These are phyloP conservation scores for Umbelopsis isabellina DNA, from an alignment of 192 early-diverging fungal species.

Conservation along the genomic window DNA sequence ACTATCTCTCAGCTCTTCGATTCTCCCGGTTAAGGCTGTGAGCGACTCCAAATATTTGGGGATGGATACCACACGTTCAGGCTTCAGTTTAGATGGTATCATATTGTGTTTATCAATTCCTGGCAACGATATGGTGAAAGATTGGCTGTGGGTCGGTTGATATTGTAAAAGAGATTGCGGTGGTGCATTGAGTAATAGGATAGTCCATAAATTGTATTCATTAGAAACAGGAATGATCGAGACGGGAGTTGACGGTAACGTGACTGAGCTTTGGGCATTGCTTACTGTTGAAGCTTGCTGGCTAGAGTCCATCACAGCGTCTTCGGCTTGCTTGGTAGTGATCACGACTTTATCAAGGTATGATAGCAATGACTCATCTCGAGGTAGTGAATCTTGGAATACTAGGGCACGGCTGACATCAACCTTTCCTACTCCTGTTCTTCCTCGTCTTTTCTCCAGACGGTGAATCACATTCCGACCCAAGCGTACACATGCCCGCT, in stretches of 20 bases:
- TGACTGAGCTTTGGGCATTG: not conserved
- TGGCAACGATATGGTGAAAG: not conserved
- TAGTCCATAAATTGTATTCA: slow-evolving; percentile 8
- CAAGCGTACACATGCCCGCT: slow-evolving; percentile 25
- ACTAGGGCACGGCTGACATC: slow-evolving; percentile 4
- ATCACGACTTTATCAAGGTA: not conserved
- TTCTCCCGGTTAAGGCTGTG: slow-evolving; percentile 30
- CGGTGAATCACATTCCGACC: slow-evolving; percentile 21
- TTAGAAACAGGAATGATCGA: slow-evolving; percentile 8
- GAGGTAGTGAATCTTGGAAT: not conserved
- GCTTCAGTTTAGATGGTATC: not conserved
- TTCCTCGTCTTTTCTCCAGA: not conserved
- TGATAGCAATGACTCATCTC: not conserved
- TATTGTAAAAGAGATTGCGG: not conserved
- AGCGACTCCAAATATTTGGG: slow-evolving; percentile 18
- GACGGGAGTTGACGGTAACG: not conserved
- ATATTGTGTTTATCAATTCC: not conserved
- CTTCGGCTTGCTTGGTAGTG: not conserved
- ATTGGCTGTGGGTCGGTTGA: not conserved
- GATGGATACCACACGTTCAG: not conserved
- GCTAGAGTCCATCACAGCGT: too few relatives aligned
- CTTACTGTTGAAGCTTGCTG: not conserved
- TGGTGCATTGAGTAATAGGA: slow-evolving; percentile 2
- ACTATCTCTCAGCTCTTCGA: slow-evolving; percentile 42
- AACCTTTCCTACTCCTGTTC: not conserved